Percentiles rank a stretch among this genome's conserved stretches.
Evolutionary conservation across 805 yeast species (phyloP).

Genomic region (Metschnikowia noctiluminum): DNA sequence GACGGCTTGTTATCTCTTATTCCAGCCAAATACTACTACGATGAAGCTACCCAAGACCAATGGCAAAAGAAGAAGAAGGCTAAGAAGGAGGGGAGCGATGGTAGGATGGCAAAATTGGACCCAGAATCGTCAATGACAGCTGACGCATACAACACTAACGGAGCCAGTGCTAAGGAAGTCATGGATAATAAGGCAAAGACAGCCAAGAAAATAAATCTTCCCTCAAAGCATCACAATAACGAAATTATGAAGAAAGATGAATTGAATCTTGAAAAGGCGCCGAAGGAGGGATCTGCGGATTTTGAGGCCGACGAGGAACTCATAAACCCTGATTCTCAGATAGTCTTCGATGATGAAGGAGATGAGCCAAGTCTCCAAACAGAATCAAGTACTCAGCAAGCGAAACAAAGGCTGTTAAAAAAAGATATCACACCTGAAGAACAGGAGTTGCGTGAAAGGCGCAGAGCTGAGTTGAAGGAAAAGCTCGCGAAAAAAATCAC

Average conservation of each 20-base stretch:
- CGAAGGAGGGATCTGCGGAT: slow-evolving; percentile 8
- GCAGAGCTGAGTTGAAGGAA: slow-evolving; percentile 67
- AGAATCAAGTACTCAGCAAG: slow-evolving; percentile 2
- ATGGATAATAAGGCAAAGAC: slow-evolving; percentile 50
- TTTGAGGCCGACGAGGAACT: slow-evolving; percentile 7
- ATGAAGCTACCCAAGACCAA: slow-evolving; percentile 83
- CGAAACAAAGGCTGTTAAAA: slow-evolving; percentile 15
- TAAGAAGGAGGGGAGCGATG: slow-evolving; percentile 58
- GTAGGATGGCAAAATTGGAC: slow-evolving; percentile 70
- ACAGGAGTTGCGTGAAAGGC: slow-evolving; percentile 46
- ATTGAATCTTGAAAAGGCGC: slow-evolving; percentile 20
- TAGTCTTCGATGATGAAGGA: slow-evolving; percentile 74
- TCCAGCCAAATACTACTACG: slow-evolving; percentile 92
- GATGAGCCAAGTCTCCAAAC: slow-evolving; percentile 37
- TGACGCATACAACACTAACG: slow-evolving; percentile 39
- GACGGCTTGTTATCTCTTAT: slow-evolving; percentile 85
- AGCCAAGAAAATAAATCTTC: slow-evolving; percentile 50
- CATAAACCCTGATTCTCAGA: slow-evolving; percentile 19
- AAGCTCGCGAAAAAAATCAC: slow-evolving; percentile 73
- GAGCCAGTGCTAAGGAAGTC: slow-evolving; percentile 58
- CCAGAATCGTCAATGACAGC: slow-evolving; percentile 50
- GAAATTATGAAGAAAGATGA: not conserved
- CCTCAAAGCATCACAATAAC: slow-evolving; percentile 21
- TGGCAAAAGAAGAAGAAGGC: slow-evolving; percentile 83
- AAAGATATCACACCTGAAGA: slow-evolving; percentile 44